These are phyloP conservation scores for Salvia sclarea DNA, from an alignment of 305 asterid species.

Conservation along the genomic window DNA sequence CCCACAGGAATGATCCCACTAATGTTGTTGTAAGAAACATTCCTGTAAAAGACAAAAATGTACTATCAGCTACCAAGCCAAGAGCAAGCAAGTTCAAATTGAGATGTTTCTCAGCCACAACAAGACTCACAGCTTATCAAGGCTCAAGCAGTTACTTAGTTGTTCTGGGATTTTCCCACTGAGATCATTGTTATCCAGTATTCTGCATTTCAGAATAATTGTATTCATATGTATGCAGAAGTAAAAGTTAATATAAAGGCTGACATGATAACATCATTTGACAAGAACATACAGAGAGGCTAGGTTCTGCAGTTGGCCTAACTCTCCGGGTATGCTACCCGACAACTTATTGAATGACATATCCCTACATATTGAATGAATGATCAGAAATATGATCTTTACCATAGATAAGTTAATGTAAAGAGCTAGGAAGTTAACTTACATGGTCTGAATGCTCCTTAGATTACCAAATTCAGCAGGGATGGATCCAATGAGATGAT, in stretches of 20 bases:
- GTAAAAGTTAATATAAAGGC: background rate
- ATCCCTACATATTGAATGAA: slow-evolving; percentile 49
- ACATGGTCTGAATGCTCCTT: slow-evolving; percentile 81
- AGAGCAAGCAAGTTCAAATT: background rate
- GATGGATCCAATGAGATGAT: slow-evolving; percentile 62
- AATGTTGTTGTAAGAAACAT: slow-evolving; percentile 81
- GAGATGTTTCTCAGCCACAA: background rate
- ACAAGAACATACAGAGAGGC: slow-evolving; percentile 66
- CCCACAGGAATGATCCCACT: slow-evolving; percentile 72
- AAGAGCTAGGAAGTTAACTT: slow-evolving; percentile 31
- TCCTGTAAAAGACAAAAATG: slow-evolving; percentile 44
- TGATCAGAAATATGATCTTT: background rate
- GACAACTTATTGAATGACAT: slow-evolving; percentile 72
- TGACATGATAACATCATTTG: background rate
- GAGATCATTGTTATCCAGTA: slow-evolving; percentile 61
- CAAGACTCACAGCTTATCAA: slow-evolving; percentile 66
- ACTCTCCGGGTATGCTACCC: slow-evolving; percentile 70
- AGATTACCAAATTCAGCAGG: slow-evolving; percentile 87
- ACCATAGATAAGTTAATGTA: background rate
- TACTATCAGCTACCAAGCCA: slow-evolving; percentile 27
- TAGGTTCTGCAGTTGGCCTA: slow-evolving; percentile 91
- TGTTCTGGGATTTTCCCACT: slow-evolving; percentile 83
- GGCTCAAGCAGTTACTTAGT: slow-evolving; percentile 81
- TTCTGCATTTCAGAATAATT: slow-evolving; percentile 45
- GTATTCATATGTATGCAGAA: background rate